These are phyloP conservation scores for Sugiyamaella qingdaonensis DNA, from an alignment of 805 yeast species.

Conservation along the genomic window DNA sequence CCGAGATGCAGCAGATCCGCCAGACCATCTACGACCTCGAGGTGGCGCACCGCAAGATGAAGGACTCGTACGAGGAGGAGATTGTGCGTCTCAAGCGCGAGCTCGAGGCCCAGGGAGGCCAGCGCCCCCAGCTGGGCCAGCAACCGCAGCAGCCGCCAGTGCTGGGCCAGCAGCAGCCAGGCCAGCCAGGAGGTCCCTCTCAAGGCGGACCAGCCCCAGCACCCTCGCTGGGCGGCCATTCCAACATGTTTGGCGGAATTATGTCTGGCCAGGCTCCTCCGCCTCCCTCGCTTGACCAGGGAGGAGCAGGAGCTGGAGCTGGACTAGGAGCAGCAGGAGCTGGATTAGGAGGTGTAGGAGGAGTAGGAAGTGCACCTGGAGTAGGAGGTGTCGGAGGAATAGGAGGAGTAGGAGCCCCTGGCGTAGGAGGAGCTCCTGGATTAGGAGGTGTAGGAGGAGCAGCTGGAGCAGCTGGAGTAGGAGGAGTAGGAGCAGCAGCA, in stretches of 20 bases:
- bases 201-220: slow-evolving; percentile 16
- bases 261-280: slow-evolving; percentile 29
- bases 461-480: slow-evolving; percentile 7
- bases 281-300: slow-evolving; percentile 5
- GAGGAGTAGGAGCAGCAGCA: slow-evolving; percentile 13
- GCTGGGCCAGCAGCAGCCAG: not conserved
- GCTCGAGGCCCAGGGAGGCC: slow-evolving; percentile 61
- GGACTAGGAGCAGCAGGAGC: not conserved
- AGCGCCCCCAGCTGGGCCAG: slow-evolving; percentile 40
- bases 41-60: slow-evolving; percentile 88
- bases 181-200: slow-evolving; percentile 27
- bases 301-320: not conserved
- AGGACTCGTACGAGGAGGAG: slow-evolving; percentile 94
- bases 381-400: slow-evolving; percentile 20
- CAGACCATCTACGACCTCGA: slow-evolving; percentile 93
- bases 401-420: slow-evolving; percentile 5
- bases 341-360: not conserved
- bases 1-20: slow-evolving; percentile 89
- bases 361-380: slow-evolving; percentile 29
- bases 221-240: slow-evolving; percentile 29
- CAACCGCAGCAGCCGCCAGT: slow-evolving; percentile 34
- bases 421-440: not conserved
- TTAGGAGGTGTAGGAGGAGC: too few relatives aligned
- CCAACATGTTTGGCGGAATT: slow-evolving; percentile 32
- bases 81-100: slow-evolving; percentile 80